Percentiles rank a stretch among this genome's conserved stretches.
These are phyloP conservation scores for Lodderomyces orthopsilosis DNA, from an alignment of 1,139 yeast genomes.

Conservation along the genomic window DNA sequence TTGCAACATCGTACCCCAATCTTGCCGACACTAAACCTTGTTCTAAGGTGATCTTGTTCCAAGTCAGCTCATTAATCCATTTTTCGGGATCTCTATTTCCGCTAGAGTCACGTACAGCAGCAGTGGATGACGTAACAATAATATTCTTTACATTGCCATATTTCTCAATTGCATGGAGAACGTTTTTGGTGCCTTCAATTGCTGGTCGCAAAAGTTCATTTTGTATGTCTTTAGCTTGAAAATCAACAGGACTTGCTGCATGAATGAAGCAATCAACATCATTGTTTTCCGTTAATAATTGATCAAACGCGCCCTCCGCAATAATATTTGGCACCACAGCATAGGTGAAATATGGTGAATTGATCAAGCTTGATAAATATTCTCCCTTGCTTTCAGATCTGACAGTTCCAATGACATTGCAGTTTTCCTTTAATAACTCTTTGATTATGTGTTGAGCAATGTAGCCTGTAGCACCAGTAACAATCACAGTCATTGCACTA, in stretches of 20 bases:
- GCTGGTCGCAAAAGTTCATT: conserved; percentile 34
- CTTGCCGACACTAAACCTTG: conserved; percentile 23
- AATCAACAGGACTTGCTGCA: conserved; percentile 32
- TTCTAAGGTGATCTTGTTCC: conserved; percentile 30
- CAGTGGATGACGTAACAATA: conserved; percentile 28
- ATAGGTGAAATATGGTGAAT: conserved; percentile 21
- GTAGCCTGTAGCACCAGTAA: conserved; percentile 57
- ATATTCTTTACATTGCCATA: conserved; percentile 26
- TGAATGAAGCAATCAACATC: conserved; percentile 56
- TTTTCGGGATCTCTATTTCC: conserved; percentile 16
- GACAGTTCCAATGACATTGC: conserved; percentile 30
- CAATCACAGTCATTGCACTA: conserved; percentile 28
- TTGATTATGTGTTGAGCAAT: conserved; percentile 44
- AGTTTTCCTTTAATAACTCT: conserved; percentile 22
- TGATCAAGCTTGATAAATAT: conserved; percentile 15
- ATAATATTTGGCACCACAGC: conserved; percentile 29
- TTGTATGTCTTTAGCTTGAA: conserved; percentile 24
- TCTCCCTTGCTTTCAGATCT: conserved; percentile 28
- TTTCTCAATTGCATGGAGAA: conserved; percentile 20
- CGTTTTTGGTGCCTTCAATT: conserved; percentile 29
- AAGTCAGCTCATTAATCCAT: conserved; percentile 25
- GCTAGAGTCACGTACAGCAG: conserved; percentile 16
- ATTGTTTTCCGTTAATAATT: conserved; percentile 45
- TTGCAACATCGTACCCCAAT: conserved; percentile 47
- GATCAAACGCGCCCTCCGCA: conserved; percentile 51